Evolutionary conservation across 306 rosid species (phyloP), one percentile per base, ranked within the genome.

Genomic region (Carpinus viminea): DNA sequence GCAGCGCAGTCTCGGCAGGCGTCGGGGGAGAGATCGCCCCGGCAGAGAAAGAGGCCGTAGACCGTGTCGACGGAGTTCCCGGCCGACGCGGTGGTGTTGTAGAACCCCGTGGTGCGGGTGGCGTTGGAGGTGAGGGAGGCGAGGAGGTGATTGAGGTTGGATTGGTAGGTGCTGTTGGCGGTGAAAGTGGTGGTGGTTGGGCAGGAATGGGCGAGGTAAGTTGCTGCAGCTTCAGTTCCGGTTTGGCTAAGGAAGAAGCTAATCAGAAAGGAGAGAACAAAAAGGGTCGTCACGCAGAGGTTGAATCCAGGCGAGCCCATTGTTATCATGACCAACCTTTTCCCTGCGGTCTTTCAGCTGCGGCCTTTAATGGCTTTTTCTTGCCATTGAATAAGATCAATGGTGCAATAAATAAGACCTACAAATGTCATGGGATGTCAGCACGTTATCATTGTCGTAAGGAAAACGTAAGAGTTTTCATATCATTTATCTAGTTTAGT

Each of bases 11-110:
- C 91, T 56, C 78, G 76, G 74, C 91, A 88, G 83, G 72, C 10
- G 59, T 24, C 9, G 76, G 87, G 3, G 62, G 87, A 34, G 7
- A 55, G 15, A 26, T 85, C 91, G 0, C 86, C 87, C 1, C 89
- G 86, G 82, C 89, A 88, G 84, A 86, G 79, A 80, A 52, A 86
- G 80, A 86, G 86, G 77, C 87, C 90, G 62, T 81, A 79, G 38
- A 81, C 86, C 7, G 69, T 8, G 84, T 76, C 8, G 4, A 72
- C 52, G 0, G 84, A 2, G 12, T 81, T 81, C 80, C n/a, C n/a
- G 8, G 57, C 2, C 20, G 21, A 17, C 87, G 86, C 21, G 57
- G 90, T 72, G 79, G 82, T 77, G 64, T 72, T 78, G 79, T 57
- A 86, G 87, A 78, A 16, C 1, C 20, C 57, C 8, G 20, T 16